These are phyloP conservation scores for Pseudogymnoascus sp. DNA, from an alignment of 2,329 filamentous ascomycete species.

Conservation along the genomic window DNA sequence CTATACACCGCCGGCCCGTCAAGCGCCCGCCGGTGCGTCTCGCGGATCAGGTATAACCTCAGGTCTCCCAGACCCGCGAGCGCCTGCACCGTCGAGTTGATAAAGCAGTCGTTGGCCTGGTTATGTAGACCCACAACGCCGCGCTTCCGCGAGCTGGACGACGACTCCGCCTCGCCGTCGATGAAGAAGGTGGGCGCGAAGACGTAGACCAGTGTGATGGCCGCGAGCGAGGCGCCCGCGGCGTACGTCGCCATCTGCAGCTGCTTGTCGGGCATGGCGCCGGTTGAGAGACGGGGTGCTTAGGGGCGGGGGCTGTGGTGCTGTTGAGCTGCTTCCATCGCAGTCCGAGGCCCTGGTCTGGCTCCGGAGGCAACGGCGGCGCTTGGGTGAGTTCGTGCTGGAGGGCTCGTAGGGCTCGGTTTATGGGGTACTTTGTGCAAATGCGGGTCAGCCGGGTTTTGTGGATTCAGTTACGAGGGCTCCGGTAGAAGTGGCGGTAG, in stretches of 20 bases:
- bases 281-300: not conserved
- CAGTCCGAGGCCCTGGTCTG: not conserved
- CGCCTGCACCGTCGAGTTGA: slow-evolving; percentile 92
- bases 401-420: slow-evolving; percentile 1
- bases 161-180: slow-evolving; percentile 64
- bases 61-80: slow-evolving; percentile 85
- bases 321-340: not conserved
- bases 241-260: slow-evolving; percentile 86
- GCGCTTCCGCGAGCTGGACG: slow-evolving; percentile 58
- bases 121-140: slow-evolving; percentile 85
- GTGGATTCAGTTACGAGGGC: not conserved
- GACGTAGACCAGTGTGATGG: slow-evolving; percentile 91
- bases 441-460: slow-evolving; percentile 3
- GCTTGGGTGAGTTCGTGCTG: not conserved
- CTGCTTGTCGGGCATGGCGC: slow-evolving; percentile 69
- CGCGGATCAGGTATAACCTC: slow-evolving; percentile 83
- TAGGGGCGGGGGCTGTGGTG: not conserved
- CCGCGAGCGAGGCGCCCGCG: slow-evolving; percentile 88
- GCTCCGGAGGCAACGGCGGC: not conserved
- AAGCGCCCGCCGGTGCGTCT: slow-evolving; percentile 75
- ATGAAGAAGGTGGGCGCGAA: slow-evolving; percentile 97
- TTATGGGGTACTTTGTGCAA: not conserved
- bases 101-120: slow-evolving; percentile 91
- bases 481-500: not conserved
- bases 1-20: slow-evolving; percentile 72